Conservation (phyloP, 2,329 filamentous ascomycete genomes). For the Aspergillus quadrilineatus region DNA sequence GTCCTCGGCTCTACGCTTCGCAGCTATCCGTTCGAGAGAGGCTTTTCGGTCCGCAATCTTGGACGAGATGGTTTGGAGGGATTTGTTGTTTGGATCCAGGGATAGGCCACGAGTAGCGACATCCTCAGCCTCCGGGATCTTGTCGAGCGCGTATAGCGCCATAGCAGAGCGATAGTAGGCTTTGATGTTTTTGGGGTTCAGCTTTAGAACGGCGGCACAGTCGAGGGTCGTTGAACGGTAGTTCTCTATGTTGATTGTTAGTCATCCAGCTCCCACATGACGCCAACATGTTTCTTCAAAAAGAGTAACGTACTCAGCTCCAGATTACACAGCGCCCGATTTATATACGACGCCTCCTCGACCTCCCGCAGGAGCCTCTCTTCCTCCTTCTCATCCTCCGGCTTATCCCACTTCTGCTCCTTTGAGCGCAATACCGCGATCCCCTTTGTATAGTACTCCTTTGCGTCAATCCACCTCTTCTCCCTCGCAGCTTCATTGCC, state of each 20-base stretch:
- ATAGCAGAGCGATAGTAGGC: slow-evolving; percentile 82
- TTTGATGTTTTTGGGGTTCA: slow-evolving; percentile 82
- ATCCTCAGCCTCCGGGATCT: slow-evolving; percentile 76
- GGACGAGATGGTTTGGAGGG: slow-evolving; percentile 61
- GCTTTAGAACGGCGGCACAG: slow-evolving; percentile 72
- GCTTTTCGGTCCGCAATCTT: slow-evolving; percentile 64
- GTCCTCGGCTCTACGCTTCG: slow-evolving; percentile 54
- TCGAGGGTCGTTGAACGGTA: slow-evolving; percentile 83
- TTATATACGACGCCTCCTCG: slow-evolving; percentile 76
- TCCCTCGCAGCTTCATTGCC: slow-evolving; percentile 84
- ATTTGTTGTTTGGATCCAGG: slow-evolving; percentile 67
- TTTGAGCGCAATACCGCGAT: slow-evolving; percentile 68
- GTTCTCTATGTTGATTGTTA: slow-evolving; percentile 59
- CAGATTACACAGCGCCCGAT: slow-evolving; percentile 86
- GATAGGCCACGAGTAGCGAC: slow-evolving; percentile 71
- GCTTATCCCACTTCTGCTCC: slow-evolving; percentile 54
- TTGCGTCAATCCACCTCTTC: slow-evolving; percentile 75
- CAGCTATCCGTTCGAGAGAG: slow-evolving; percentile 56
- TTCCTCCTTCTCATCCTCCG: slow-evolving; percentile 57
- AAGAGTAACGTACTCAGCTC: slow-evolving; percentile 61
- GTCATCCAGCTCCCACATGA: too few relatives aligned
- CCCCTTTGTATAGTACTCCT: slow-evolving; percentile 90
- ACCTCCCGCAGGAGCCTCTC: slow-evolving; percentile 62
- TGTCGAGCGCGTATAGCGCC: slow-evolving; percentile 76
- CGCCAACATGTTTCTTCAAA: neutral